Conservation (phyloP, 805 yeast species). For the Cyberlindnera xishuangbannaensis region DNA sequence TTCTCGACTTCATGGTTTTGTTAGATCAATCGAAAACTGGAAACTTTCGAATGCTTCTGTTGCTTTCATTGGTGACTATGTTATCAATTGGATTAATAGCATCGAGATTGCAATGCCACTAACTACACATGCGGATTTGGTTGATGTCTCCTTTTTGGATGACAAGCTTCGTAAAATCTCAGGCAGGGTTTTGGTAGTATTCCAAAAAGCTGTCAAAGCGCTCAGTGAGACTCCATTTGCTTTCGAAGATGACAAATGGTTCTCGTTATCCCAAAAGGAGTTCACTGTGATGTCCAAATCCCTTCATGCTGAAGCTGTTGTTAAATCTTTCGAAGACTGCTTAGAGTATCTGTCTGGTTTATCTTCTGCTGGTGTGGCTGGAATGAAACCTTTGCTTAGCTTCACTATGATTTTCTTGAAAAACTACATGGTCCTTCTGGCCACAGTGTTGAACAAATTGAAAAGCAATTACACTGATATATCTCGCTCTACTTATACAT, state of each 20-base stretch:
- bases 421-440: slow-evolving; percentile 50
- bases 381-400: slow-evolving; percentile 42
- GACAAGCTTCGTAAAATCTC: slow-evolving; percentile 42
- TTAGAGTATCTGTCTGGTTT: slow-evolving; percentile 32
- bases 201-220: slow-evolving; percentile 45
- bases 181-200: slow-evolving; percentile 55
- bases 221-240: slow-evolving; percentile 22
- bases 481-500: slow-evolving; percentile 55
- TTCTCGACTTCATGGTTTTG: slow-evolving; percentile 22
- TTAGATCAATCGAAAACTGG: slow-evolving; percentile 30
- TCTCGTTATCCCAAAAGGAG: slow-evolving; percentile 42
- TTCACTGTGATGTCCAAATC: slow-evolving; percentile 36
- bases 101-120: neutral
- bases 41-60: slow-evolving; percentile 25
- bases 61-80: slow-evolving; percentile 43
- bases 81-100: slow-evolving; percentile 40
- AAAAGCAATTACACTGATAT: slow-evolving; percentile 45
- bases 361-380: slow-evolving; percentile 31
- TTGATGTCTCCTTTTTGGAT: slow-evolving; percentile 39
- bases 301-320: slow-evolving; percentile 35
- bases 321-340: slow-evolving; percentile 30
- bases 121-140: slow-evolving; percentile 1
- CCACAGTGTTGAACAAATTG: slow-evolving; percentile 37
- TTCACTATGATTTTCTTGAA: slow-evolving; percentile 59
- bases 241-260: slow-evolving; percentile 67